These are phyloP conservation scores for Fabrea salina DNA, from an alignment of 169 alveolate species.

Conservation along the genomic window DNA sequence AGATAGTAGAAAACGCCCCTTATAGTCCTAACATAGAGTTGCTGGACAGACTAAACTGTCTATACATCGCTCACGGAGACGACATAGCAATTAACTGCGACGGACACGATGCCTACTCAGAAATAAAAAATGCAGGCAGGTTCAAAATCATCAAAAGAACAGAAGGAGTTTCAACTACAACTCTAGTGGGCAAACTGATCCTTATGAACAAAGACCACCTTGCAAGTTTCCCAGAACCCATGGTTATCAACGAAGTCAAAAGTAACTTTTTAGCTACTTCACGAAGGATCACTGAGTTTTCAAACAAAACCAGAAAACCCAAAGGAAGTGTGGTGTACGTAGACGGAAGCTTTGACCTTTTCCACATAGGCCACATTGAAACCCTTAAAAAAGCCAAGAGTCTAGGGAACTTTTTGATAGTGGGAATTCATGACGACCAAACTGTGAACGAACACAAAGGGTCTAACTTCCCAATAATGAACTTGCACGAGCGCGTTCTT, in stretches of 20 bases:
- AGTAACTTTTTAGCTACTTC: slow-evolving; percentile 56
- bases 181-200: slow-evolving; percentile 79
- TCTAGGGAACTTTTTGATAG: slow-evolving; percentile 90
- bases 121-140: slow-evolving; percentile 85
- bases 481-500: slow-evolving; percentile 91
- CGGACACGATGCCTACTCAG: slow-evolving; percentile 88
- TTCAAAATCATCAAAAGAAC: slow-evolving; percentile 91
- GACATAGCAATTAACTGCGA: slow-evolving; percentile 88
- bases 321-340: slow-evolving; percentile 85
- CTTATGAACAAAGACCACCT: slow-evolving; percentile 56
- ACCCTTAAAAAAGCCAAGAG: slow-evolving; percentile 88
- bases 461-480: slow-evolving; percentile 87
- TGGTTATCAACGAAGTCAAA: slow-evolving; percentile 49
- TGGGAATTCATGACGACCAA: slow-evolving; percentile 93
- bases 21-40: slow-evolving; percentile 87
- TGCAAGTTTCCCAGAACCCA: slow-evolving; percentile 60
- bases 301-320: slow-evolving; percentile 47
- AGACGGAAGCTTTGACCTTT: slow-evolving; percentile 93
- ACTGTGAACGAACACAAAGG: slow-evolving; percentile 89
- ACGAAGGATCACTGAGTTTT: slow-evolving; percentile 60
- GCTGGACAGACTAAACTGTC: slow-evolving; percentile 85
- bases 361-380: slow-evolving; percentile 91
- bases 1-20: slow-evolving; percentile 89
- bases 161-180: slow-evolving; percentile 92
- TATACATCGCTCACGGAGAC: slow-evolving; percentile 95